Evolutionary conservation across 768 basidiomycete species (phyloP), one percentile per base, ranked within the genome.

Genomic region (Auriculariales sp.): DNA sequence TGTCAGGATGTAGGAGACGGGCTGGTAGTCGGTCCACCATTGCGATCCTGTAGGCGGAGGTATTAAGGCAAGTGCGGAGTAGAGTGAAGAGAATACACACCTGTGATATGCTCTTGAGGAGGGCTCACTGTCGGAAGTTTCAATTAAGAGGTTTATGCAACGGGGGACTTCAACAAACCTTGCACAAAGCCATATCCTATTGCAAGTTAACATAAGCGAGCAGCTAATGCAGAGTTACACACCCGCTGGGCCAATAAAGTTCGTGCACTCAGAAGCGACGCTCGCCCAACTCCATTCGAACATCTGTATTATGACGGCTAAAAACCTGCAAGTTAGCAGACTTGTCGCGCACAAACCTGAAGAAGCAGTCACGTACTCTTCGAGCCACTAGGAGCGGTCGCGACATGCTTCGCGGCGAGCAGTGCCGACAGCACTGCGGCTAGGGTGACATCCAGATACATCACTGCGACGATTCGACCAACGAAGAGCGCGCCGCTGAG

Each of bases 11-110:
- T 83, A 81, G 1, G 79, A 81, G 0, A 81, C 79, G 3, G 77
- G 74, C 52, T 74, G 81, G 56, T 84, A 83, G 58, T 82, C 81
- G 0, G 81, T 83, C 81, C 81, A 83, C 81, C 81, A 83, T 56
- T 81, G 70, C 2, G 64, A 10, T 3, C 80, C 81, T 12, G 27
- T 31, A 14, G 19, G 27, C 24, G 7, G n/a, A 28, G 3, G 46
- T 30, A 15, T 15, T 22, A 7, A 19, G n/a, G 17, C n/a, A 17
- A 36, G 5, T 29, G n/a, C n/a, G 2, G 19, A 10, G 29, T n/a
- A n/a, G n/a, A n/a, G n/a, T n/a, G n/a, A n/a, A n/a, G n/a, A n/a
- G n/a, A n/a, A n/a, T n/a, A n/a, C n/a, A n/a, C 25, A 49, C 53
- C 55, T 14, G 62, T 55, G 35, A 81, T 62, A 55, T 81, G 79